Conservation (phyloP, 352 stramenopile genomes). For the Phytophthora meadii region DNA sequence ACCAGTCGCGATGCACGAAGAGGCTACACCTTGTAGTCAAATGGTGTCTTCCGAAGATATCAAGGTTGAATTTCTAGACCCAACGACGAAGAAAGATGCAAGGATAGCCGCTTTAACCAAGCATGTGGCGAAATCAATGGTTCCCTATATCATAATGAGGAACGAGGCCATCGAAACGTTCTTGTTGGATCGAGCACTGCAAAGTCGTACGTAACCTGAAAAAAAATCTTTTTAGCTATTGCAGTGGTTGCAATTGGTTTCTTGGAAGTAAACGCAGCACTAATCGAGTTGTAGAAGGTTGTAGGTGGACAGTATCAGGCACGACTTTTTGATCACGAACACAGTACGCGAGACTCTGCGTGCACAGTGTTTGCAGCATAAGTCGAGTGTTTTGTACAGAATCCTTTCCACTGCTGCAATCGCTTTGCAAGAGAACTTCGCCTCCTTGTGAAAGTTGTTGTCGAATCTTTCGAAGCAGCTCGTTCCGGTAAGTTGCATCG, state of each 20-base stretch:
- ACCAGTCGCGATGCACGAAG: slow-evolving; percentile 1
- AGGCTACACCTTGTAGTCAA: too few relatives aligned
- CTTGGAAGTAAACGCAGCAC: slow-evolving; percentile 23
- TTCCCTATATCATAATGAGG: too few relatives aligned
- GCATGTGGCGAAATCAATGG: too few relatives aligned
- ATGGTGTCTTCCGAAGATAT: too few relatives aligned
- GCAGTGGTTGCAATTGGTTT: not conserved
- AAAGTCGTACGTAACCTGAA: too few relatives aligned
- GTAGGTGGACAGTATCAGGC: slow-evolving; percentile 10
- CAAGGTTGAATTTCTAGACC: too few relatives aligned
- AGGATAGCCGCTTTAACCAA: too few relatives aligned
- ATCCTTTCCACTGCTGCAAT: slow-evolving; percentile 1
- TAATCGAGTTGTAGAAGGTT: slow-evolving; percentile 11
- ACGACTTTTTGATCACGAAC: slow-evolving; percentile 51
- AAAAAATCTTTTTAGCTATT: not conserved
- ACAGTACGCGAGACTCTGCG: slow-evolving; percentile 57
- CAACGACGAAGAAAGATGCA: too few relatives aligned
- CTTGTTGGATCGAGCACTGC: too few relatives aligned
- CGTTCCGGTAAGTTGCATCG: slow-evolving; percentile 30
- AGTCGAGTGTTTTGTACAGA: slow-evolving; percentile 31
- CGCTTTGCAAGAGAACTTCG: slow-evolving; percentile 37
- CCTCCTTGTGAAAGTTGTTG: slow-evolving; percentile 38
- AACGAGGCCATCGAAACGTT: too few relatives aligned
- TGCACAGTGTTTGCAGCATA: slow-evolving; percentile 62
- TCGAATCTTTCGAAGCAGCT: slow-evolving; percentile 47